Base-by-base conservation (phyloP, 345 rosid genomes). In the Moricandia arvensis region DNA sequence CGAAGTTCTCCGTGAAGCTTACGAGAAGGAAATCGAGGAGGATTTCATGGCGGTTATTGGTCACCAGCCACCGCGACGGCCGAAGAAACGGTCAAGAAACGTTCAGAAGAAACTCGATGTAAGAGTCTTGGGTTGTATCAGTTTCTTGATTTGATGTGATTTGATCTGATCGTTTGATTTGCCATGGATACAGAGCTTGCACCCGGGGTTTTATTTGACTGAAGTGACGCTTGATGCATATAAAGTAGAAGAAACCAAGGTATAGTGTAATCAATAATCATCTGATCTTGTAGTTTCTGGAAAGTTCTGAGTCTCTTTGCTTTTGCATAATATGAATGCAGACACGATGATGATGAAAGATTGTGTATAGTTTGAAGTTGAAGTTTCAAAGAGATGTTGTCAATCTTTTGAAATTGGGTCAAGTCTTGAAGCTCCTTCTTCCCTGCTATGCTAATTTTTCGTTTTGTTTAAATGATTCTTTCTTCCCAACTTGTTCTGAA, bases 81-180 rank as follows among this genome's bases (percentile, higher is more conserved):
- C 93, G 8, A 91, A 90, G 83, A 95, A 88, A 75, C 84, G 97
- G 58, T 75, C 88, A 10, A 85, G 90, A 45, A 34, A 64, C 10
- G 86, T 90, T 57, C 99, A 90, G 86, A 91, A 73, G 58, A 83
- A 83, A 66, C 30, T 92, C 75, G 97, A 94, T 75, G 99, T 89
- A 82, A 55, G n/a, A 82, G 89, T 81, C 6, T 15, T 38, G 1
- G 5, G 7, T 3, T 16, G 15, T 18, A n/a, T 18, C 2, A 3
- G 10, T 16, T 49, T 49, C 24, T 49, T 49, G 10, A 9, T 63
- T 63, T 41, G 67, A 16, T 16, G 43, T 64, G 63, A 58, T 29
- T 1, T 11, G 5, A 10, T 45, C 0, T 49, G 21, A 16, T 49
- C 17, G 29, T 9, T 43, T 43, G 49, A 6, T 35, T 7, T 18